Evolutionary conservation across 2,329 filamentous ascomycete genomes (phyloP), one percentile per base, ranked within the genome.

Genomic region (Hypoxylon sp.): DNA sequence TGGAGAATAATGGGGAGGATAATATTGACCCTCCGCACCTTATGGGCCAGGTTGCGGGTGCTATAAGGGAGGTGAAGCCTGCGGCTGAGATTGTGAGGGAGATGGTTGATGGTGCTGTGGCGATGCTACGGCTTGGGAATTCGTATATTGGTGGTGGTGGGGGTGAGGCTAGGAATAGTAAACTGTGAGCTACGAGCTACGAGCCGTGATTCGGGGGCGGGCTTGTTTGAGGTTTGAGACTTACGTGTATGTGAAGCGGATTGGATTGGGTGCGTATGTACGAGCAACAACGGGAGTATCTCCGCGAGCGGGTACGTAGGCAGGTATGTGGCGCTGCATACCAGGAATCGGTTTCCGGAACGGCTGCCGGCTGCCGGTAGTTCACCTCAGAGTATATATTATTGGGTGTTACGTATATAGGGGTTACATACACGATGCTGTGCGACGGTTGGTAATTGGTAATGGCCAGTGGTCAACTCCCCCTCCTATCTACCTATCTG

Each of bases 1-100:
- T 97, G 75, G 93, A 97, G 60, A 92, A 91, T 0, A 90, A 89
- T 63, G 93, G 97, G 53, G 83, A 90, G 60, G 25, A 25, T 0
- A 93, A 97, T 43, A 83, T 97, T 11, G 95, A 98, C 76, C 83
- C 92, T 61, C 95, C 95, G 11, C 94, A 95, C 80, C 78, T 98
- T 75, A 98, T 98, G 95, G 95, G 95, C 0, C 93, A 97, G 82
- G 94, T 98, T 7, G 92, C 93, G 0, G 94, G 92, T 1, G 86
- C 90, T 0, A 92, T 98, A 63, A 80, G 82, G 34, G 89, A 90
- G 72, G 88, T 98, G 65, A 89, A 96, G 83, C 93, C 94, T 0
- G 95, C 95, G 0, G 87, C 83, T 50, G 86, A 90, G 70, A 97
- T 98, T 82, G 90, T 98, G n/a, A 87, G 90, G 67, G 93, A 97